Percentiles rank a stretch among this genome's conserved stretches.
phyloP scores from a whole-genome alignment of 2,329 filamentous ascomycete species.

The Colletotrichum sansevieriae region DNA sequence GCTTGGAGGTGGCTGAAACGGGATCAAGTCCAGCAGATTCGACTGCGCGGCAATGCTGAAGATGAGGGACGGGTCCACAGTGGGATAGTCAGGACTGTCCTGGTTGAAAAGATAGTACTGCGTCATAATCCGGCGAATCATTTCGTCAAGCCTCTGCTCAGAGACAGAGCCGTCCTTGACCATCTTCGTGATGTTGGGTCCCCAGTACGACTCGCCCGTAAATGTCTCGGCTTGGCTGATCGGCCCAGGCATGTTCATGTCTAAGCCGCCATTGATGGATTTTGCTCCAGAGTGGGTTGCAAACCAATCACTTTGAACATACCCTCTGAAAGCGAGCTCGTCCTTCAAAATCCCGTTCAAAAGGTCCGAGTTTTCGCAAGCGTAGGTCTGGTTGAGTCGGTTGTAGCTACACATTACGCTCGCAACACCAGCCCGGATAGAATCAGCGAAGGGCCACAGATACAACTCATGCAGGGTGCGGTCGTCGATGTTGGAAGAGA shows the following conservation, averaged over 20 bases:
- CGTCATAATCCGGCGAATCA: slow-evolving; percentile 74
- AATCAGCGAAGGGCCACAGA: slow-evolving; percentile 77
- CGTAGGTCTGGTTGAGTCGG: slow-evolving; percentile 76
- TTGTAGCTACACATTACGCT: slow-evolving; percentile 82
- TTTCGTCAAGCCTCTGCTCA: slow-evolving; percentile 74
- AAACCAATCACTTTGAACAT: slow-evolving; percentile 75
- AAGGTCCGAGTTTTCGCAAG: slow-evolving; percentile 72
- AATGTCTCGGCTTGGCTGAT: slow-evolving; percentile 53
- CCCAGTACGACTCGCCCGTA: slow-evolving; percentile 72
- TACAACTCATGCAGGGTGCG: slow-evolving; percentile 76
- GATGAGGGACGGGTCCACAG: slow-evolving; percentile 30
- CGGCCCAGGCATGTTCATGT: slow-evolving; percentile 84
- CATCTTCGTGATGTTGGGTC: slow-evolving; percentile 69
- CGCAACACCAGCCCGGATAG: slow-evolving; percentile 74
- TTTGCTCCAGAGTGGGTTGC: slow-evolving; percentile 81
- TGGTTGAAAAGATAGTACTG: slow-evolving; percentile 71
- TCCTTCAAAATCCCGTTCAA: slow-evolving; percentile 76
- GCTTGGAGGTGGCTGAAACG: slow-evolving; percentile 59
- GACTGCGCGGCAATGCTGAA: slow-evolving; percentile 33
- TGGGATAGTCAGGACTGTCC: slow-evolving; percentile 60
- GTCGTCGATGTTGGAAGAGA: slow-evolving; percentile 72
- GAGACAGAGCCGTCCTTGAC: slow-evolving; percentile 68
- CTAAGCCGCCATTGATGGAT: slow-evolving; percentile 76
- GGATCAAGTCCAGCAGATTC: slow-evolving; percentile 21
- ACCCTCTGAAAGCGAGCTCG: slow-evolving; percentile 79